Base-by-base conservation (phyloP, 768 basidiomycete genomes). In the Fomitopsis pulvina region DNA sequence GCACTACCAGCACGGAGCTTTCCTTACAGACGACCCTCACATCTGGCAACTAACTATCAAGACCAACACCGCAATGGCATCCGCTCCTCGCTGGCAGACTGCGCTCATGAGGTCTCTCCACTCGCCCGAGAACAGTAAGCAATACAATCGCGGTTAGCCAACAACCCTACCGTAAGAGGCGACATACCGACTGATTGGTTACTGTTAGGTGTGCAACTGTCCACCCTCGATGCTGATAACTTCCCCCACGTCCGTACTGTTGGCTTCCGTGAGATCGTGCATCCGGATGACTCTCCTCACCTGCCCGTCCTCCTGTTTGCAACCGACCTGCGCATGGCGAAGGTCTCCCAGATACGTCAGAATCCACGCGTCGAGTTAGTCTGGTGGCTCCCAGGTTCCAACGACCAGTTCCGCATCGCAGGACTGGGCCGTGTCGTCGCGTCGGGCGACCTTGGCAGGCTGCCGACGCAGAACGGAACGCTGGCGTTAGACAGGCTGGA, bases 311-410 rank as follows among this genome's bases (percentile, higher is more conserved):
- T 92, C 55, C 57, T 90, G 38, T 70, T 75, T 41, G 78, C 83
- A 8, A 87, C 88, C 42, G 89, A 91, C 67, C 62, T 83, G 42
- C 85, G 90, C 24, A 74, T 80, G 1, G 79, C 80, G n/a, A 92
- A 92, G 58, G 73, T 78, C 27, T 41, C 64, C 1, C 82, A 90
- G 54, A 67, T 89, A 42, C 68, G 67, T n/a, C 58, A 68, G 30
- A 71, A 71, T 48, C 60, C 72, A 5, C 63, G 70, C 39, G 76
- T 83, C 53, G 83, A 91, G 62, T 56, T 83, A 37, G 78, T 73
- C 10, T 92, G 85, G 81, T 93, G 87, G 86, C 75, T 83, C 46
- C 72, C 76, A 28, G 74, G 76, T 18, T 74, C 78, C 0, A 64
- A 74, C 46, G 81, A 87, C 60, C 91, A 94, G 59, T 91, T 81